Evolutionary conservation across 2,329 filamentous ascomycete genomes (phyloP), one percentile per base, ranked within the genome.

Genomic region (Coleophoma crateriformis): DNA sequence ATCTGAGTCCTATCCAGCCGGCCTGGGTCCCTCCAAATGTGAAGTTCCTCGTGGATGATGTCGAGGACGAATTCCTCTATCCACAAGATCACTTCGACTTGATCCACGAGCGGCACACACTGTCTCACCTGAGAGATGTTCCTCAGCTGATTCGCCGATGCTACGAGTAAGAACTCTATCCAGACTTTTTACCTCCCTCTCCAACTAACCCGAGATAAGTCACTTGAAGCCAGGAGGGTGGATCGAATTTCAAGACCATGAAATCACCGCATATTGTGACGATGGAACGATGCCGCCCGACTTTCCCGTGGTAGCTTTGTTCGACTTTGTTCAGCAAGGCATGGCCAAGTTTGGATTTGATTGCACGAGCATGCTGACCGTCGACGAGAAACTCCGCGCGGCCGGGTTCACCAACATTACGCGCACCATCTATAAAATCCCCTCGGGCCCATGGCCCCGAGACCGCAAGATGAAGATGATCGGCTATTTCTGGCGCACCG

Each of bases 61-160:
- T 73, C 11, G 72, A 77, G 56, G 66, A 72, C 47, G 63, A 70
- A 7, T 80, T 76, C 76, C 61, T 72, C 13, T 52, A 48, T 4
- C 73, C 71, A 51, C 59, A 66, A 2, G 64, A 74, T 54, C 67
- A 71, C 47, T 78, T 77, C 59, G 74, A 78, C 57, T 73, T 70
- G 51, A 71, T 79, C 50, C 74, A 78, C 57, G 61, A 65, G 35
- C 67, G 75, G 32, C 69, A 76, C 51, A 68, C 82, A 60, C 66
- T 70, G 1, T 81, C 80, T 19, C 73, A 73, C 47, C 73, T 84
- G 47, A 64, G 68, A 7, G 79, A 82, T 54, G 83, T 79, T 64
- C 69, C 71, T 37, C 67, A 40, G 14, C 47, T 56, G 20, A 37
- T 54, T 14, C 33, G 34, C 2, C 49, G 47, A 32, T 43, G 51